Evolutionary conservation across 2,329 filamentous ascomycete species (phyloP), one percentile per base, ranked within the genome.

Genomic region (Monilinia aucupariae): DNA sequence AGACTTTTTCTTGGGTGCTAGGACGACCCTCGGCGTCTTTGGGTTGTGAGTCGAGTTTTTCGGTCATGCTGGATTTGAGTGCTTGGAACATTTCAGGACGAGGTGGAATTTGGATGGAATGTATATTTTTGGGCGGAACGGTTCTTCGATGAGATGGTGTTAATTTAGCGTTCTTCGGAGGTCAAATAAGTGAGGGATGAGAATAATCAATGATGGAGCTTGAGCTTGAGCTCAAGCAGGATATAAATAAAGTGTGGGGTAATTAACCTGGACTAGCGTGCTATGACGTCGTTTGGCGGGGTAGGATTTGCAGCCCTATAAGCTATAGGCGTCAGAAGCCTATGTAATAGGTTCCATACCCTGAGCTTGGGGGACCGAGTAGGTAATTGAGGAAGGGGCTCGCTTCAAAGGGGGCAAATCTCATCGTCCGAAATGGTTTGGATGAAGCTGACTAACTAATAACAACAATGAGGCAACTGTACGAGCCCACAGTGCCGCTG

Each of bases 1-100:
- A 52, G 15, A 69, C 55, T 55, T 69, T 69, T 47, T 66, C 64
- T 60, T 68, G 55, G 0, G 50, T 53, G n/a, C 56, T 66, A 43
- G 37, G 39, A 32, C 32, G 45, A 8, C 48, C 48, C 17, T 62
- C 41, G 20, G 51, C 60, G 22, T 62, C 60, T 50, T 62, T 56
- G 10, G 37, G 49, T 15, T 32, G 50, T n/a, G 22, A 13, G 48
- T 61, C 37, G 13, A 55, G 20, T 61, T 45, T 53, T 32, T 54
- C 37, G 2, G 39, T 52, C 39, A 53, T 45, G 30, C 39, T 52
- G 39, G 37, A 32, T 55, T 54, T 55, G 49, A 45, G 49, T 37
- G 37, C 22, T 61, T 61, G 49, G 9, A 55, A 55, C 37, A 61
- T 45, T 17, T 39, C 8, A 55, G 15, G 39, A 25, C 27, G 45